These are phyloP conservation scores for Neonectria hederae DNA, from an alignment of 2,329 filamentous ascomycete genomes.

Conservation along the genomic window DNA sequence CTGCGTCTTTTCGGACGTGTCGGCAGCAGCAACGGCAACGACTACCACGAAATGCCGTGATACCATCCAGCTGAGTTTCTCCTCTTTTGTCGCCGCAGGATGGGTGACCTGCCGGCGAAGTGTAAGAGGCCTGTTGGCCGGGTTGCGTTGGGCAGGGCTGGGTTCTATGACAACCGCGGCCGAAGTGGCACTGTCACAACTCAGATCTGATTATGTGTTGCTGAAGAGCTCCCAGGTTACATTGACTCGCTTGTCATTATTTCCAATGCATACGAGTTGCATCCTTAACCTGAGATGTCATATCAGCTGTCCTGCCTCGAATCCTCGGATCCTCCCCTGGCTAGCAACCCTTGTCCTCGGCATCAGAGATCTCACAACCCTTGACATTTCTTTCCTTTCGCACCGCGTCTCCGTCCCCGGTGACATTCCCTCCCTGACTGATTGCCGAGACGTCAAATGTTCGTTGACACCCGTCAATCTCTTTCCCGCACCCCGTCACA, in stretches of 20 bases:
- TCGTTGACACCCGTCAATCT: conserved; percentile 10
- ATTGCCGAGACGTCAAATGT: conserved; percentile 5
- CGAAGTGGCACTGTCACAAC: conserved; percentile 5
- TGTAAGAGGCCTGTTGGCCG: not conserved
- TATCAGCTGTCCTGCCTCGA: not conserved
- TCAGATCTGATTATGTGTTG: not conserved
- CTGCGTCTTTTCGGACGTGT: conserved; percentile 7
- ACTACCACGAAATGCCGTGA: not conserved
- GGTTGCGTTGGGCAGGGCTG: not conserved
- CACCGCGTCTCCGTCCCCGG: not conserved
- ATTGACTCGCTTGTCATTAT: conserved; percentile 5
- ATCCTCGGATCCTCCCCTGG: not conserved
- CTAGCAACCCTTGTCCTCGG: not conserved
- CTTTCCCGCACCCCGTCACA: not conserved
- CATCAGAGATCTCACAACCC: not conserved
- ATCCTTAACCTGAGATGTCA: conserved; percentile 11
- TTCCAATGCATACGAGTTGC: conserved; percentile 1
- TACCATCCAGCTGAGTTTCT: not conserved
- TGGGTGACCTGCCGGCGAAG: not conserved
- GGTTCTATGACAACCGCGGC: not conserved
- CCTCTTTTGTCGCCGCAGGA: not conserved
- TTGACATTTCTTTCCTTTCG: not conserved
- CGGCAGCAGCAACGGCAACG: not conserved
- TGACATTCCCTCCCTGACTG: not conserved
- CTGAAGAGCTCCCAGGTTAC: conserved; percentile 10